These are phyloP conservation scores for Spatholobus suberectus DNA, from an alignment of 306 rosid genomes.

Conservation along the genomic window DNA sequence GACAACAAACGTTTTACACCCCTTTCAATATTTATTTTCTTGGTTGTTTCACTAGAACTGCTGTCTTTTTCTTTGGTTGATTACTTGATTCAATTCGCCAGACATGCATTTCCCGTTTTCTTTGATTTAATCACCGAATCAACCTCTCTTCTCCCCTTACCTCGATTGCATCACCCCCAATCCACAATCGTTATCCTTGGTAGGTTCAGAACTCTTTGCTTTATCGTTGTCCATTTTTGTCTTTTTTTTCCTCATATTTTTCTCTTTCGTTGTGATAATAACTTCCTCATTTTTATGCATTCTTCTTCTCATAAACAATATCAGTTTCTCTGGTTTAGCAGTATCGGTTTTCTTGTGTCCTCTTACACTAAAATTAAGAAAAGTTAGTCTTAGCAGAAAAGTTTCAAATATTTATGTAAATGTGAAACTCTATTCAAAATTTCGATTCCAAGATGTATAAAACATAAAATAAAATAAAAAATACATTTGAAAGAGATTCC, in stretches of 20 bases:
- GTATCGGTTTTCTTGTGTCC: not conserved
- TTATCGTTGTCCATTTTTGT: not conserved
- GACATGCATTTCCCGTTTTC: not conserved
- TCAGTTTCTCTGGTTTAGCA: not conserved
- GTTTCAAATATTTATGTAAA: not conserved
- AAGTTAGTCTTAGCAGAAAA: not conserved
- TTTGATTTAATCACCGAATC: not conserved
- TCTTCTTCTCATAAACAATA: not conserved
- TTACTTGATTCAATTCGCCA: not conserved
- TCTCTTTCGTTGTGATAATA: not conserved
- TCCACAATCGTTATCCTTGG: not conserved
- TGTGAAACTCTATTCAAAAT: not conserved
- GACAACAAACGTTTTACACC: not conserved
- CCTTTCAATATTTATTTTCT: conserved; percentile 11
- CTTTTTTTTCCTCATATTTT: not conserved
- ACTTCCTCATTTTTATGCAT: not conserved
- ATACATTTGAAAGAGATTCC: not conserved
- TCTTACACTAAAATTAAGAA: not conserved
- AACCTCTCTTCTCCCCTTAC: not conserved
- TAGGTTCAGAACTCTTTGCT: not conserved
- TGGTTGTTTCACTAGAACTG: conserved; percentile 32
- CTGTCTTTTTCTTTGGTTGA: not conserved
- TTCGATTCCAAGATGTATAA: not conserved
- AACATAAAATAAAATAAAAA: not conserved
- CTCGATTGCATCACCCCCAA: not conserved